Evolutionary conservation across 306 rosid genomes (phyloP).

Genomic region (Rubus idaeus): DNA sequence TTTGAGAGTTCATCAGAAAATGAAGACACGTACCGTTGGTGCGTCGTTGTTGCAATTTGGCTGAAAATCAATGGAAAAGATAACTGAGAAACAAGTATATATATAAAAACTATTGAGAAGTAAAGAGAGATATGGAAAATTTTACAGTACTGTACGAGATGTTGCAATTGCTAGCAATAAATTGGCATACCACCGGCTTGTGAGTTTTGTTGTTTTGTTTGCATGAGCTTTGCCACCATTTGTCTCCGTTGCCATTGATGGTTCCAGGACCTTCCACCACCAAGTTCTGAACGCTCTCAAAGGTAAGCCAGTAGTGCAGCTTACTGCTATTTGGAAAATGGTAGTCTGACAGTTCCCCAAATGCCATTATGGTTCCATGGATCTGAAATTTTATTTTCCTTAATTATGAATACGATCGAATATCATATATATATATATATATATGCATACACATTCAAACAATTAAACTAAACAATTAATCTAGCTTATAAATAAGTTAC

Average conservation of each 20-base stretch:
- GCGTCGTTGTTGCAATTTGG: slow-evolving; percentile 60
- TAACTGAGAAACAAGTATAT: background rate
- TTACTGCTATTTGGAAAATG: slow-evolving; percentile 12
- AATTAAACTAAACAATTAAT: background rate
- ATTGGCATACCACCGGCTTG: background rate
- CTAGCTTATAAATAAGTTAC: slow-evolving; percentile 22
- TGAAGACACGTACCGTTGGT: slow-evolving; percentile 60
- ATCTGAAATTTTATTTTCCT: slow-evolving; percentile 31
- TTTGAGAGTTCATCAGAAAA: background rate
- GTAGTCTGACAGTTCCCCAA: slow-evolving; percentile 46
- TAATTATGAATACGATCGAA: background rate
- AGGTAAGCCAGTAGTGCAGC: slow-evolving; percentile 46
- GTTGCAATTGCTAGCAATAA: too few relatives aligned
- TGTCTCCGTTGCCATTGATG: slow-evolving; percentile 66
- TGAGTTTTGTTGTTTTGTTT: slow-evolving; percentile 24
- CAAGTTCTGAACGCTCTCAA: slow-evolving; percentile 39
- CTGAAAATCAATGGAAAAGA: slow-evolving; percentile 44
- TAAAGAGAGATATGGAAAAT: too few relatives aligned
- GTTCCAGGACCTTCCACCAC: slow-evolving; percentile 62
- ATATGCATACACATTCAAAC: background rate
- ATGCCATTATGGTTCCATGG: slow-evolving; percentile 57
- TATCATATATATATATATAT: too few relatives aligned
- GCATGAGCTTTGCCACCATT: slow-evolving; percentile 85
- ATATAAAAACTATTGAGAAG: too few relatives aligned
- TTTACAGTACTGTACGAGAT: too few relatives aligned